Evolutionary conservation across 2,329 filamentous ascomycete genomes (phyloP), one percentile per base, ranked within the genome.

Genomic region (Tolypocladium amazonense): DNA sequence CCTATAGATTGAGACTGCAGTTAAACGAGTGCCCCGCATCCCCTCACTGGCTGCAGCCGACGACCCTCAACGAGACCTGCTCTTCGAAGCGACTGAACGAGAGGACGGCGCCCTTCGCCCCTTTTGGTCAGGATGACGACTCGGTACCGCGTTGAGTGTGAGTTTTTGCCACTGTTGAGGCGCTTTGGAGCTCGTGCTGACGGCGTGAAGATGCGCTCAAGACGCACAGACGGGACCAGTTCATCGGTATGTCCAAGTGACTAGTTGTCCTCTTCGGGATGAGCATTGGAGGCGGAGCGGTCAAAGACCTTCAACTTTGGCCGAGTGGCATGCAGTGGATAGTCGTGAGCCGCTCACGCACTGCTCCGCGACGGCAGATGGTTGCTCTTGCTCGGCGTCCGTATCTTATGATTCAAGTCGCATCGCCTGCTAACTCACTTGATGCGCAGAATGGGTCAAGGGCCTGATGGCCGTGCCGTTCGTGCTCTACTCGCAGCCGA

Each of bases 401-500:
- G 5, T 30, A 7, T 30, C 11, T 30, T 50, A 12, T 8, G 15
- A 20, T 9, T 30, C 27, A 20, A 30, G 2, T 30, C 14, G 47
- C 5, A n/a, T n/a, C 47, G 18, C 11, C 8, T 9, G 47, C 47
- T 52, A 9, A 52, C 23, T 33, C n/a, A 9, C 35, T 47, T 9
- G 25, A 52, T 57, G 30, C 23, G 25, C 41, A 86, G 91, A 96
- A 88, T 97, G 93, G 93, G 90, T 97, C 79, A 97, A 99, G 76
- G 90, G 88, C 45, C 83, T 97, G 4, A 80, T 97, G 15, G 94
- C 94, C 1, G 93, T 97, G 0, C 94, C 94, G 0, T 99, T 99
- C 71, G 93, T 99, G 45, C 84, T 99, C 58, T 92, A 96, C 73
- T 97, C 93, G 1, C 92, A 97, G 71, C 94, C 94, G 4, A 95